These are phyloP conservation scores for Triticum urartu DNA, from an alignment of 176 grass and related monocot species.

Conservation along the genomic window DNA sequence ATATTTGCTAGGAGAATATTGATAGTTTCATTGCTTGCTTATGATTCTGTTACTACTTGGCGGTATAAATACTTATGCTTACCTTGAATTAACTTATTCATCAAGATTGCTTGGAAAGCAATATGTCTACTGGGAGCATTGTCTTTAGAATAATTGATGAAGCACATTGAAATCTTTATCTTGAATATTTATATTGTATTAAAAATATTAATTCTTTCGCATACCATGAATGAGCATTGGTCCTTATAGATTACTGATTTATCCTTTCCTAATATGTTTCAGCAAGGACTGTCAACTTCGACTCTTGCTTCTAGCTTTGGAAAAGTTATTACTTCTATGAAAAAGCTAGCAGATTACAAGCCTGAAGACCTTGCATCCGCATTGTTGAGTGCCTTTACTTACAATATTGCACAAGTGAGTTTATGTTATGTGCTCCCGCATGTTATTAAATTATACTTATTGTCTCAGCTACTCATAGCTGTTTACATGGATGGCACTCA, in stretches of 20 bases:
- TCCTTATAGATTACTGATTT: slow-evolving; percentile 20
- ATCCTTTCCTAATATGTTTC: slow-evolving; percentile 38
- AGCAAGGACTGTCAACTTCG: slow-evolving; percentile 98
- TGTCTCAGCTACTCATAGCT: not conserved
- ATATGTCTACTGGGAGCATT: not conserved
- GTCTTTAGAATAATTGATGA: slow-evolving; percentile 9
- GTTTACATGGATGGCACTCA: not conserved
- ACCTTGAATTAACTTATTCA: not conserved
- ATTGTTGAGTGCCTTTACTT: slow-evolving; percentile 95
- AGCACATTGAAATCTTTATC: not conserved
- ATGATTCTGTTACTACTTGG: not conserved
- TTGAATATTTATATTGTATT: not conserved
- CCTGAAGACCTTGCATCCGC: slow-evolving; percentile 86
- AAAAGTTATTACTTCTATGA: slow-evolving; percentile 92
- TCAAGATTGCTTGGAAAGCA: not conserved
- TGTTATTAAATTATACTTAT: slow-evolving; percentile 11
- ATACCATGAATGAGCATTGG: not conserved
- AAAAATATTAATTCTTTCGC: not conserved
- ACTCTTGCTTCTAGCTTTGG: slow-evolving; percentile 98
- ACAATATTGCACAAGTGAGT: slow-evolving; percentile 96
- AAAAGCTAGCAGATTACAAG: slow-evolving; percentile 74
- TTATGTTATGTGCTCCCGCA: not conserved
- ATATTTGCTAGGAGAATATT: not conserved
- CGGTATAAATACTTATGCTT: not conserved
- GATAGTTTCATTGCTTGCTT: not conserved